Percentiles rank a stretch among this genome's conserved stretches.
Evolutionary conservation across 257 asterid species (phyloP).

Genomic region (Anisodus acutangulus): DNA sequence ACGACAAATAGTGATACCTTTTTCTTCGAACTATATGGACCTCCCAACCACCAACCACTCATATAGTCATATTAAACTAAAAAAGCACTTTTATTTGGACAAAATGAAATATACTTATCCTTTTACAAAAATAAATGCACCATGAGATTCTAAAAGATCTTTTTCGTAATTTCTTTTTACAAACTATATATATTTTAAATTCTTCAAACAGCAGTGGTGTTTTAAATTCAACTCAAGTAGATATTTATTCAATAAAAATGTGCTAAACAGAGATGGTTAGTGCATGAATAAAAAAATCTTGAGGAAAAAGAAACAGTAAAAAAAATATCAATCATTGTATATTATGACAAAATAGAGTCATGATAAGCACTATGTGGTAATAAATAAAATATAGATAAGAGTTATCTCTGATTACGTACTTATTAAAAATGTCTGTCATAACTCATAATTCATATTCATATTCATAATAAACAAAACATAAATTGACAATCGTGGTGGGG

Average conservation of each 20-base stretch:
- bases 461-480: not conserved
- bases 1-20: not conserved
- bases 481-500: constrained; percentile 22
- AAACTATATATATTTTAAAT: not conserved
- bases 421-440: not conserved
- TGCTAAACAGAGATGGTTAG: not conserved
- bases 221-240: not conserved
- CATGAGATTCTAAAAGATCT: not conserved
- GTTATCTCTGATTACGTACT: constrained; percentile 6
- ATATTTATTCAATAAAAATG: not conserved
- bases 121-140: not conserved
- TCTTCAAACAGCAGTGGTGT: not conserved
- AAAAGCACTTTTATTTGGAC: not conserved
- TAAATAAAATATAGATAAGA: not conserved
- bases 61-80: not conserved
- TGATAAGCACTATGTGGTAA: not conserved
- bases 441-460: too few relatives aligned
- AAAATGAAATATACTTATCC: not conserved
- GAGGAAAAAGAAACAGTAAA: not conserved
- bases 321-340: not conserved
- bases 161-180: not conserved
- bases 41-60: not conserved
- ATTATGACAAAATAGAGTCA: not conserved
- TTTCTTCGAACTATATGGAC: not conserved
- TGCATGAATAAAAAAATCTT: not conserved